Base-by-base conservation (phyloP, 306 rosid species). In the Malus fusca region DNA sequence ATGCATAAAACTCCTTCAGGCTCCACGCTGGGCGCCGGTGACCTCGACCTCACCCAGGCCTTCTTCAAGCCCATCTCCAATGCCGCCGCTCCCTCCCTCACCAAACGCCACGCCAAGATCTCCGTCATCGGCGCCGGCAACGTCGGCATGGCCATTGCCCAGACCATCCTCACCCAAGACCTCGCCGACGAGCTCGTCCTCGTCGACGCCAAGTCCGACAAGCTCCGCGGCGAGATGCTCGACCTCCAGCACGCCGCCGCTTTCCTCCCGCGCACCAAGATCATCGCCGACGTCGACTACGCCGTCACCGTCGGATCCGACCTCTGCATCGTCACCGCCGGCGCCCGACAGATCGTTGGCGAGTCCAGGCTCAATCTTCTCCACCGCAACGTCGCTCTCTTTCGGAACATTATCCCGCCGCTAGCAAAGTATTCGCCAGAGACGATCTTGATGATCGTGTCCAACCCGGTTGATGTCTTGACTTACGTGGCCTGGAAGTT, bases 121-220 rank as follows among this genome's bases (percentile, higher is more conserved):
- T 87, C 97, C 19, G 95, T 92, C 66, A 73, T 94, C 23, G 98
- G 97, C 0, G 89, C 93, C 15, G 98, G 98, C 14, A 94, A 94
- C 63, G 98, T 94, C 15, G 98, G 98, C 35, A 94, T 94, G 98
- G 98, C 98, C 75, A 92, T 94, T 3, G 98, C 98, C 65, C 98
- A 94, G 69, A 94, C 97, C 77, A 94, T 92, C 74, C 93, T 94
- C 68, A 92, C 96, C 46, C 98, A 92, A 63, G 95, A 87, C 76
- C 86, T 92, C 8, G 66, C 81, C 33, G 98, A 90, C 51, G 98
- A 92, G 77, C 90, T 94, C 30, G 90, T 82, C 73, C 96, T 94
- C 37, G 86, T 94, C 25, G 97, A 92, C 68, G 86, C 88, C 63
- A 79, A 81, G 14, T 83, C 97, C 13, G 90, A 95, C 5, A 95